Evolutionary conservation across 2,329 filamentous ascomycete species (phyloP).

Genomic region (Stachybotrys echinatus): DNA sequence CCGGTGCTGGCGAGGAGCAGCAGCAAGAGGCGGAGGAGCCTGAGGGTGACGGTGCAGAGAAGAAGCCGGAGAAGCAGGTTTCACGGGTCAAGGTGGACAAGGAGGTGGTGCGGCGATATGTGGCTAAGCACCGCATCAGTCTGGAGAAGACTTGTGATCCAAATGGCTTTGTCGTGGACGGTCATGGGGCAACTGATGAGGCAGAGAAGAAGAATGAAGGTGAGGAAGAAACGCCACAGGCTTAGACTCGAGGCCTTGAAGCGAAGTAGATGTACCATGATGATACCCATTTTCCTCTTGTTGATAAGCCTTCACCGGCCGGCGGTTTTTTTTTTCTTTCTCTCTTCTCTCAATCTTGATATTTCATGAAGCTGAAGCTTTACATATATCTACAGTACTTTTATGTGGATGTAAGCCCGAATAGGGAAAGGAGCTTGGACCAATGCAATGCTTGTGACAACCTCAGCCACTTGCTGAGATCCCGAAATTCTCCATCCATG

Average conservation of each 20-base stretch:
- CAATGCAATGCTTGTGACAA: too few relatives aligned
- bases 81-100: slow-evolving; percentile 48
- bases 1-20: slow-evolving; percentile 6
- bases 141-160: slow-evolving; percentile 65
- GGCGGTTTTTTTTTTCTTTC: too few relatives aligned
- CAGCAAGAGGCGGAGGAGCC: slow-evolving; percentile 16
- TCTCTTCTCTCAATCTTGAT: too few relatives aligned
- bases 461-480: too few relatives aligned
- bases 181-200: slow-evolving; percentile 16
- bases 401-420: not conserved
- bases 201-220: slow-evolving; percentile 19
- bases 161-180: slow-evolving; percentile 58
- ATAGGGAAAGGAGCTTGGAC: not conserved
- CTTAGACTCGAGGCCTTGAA: too few relatives aligned
- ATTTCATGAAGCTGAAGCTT: too few relatives aligned
- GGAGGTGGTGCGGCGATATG: slow-evolving; percentile 60
- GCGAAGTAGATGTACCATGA: too few relatives aligned
- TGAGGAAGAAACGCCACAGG: slow-evolving; percentile 8
- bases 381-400: too few relatives aligned
- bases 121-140: slow-evolving; percentile 54
- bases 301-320: too few relatives aligned
- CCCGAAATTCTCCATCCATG: too few relatives aligned
- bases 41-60: slow-evolving; percentile 15
- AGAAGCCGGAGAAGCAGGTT: slow-evolving; percentile 27
- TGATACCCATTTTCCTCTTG: too few relatives aligned